Evolutionary conservation across 75 land plant species (phyloP).

Genomic region (Selaginella moellendorffii): DNA sequence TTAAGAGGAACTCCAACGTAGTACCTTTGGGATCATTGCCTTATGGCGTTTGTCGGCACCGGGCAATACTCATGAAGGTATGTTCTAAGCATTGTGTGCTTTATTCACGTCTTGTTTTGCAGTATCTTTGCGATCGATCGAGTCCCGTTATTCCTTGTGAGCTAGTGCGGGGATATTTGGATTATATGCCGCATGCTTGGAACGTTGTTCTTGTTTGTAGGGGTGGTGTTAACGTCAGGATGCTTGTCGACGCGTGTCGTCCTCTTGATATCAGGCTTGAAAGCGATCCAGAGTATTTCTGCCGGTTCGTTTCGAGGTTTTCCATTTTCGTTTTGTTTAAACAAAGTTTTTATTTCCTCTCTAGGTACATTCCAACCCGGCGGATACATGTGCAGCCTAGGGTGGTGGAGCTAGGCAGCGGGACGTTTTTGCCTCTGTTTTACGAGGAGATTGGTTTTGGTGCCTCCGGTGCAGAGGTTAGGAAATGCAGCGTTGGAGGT

Average conservation of each 20-base stretch:
- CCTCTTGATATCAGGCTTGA: slow-evolving; percentile 84
- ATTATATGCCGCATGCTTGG: slow-evolving; percentile 95
- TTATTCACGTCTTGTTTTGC: slow-evolving; percentile 12
- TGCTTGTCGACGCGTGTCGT: slow-evolving; percentile 84
- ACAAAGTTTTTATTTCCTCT: slow-evolving; percentile 7
- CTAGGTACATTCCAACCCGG: slow-evolving; percentile 68
- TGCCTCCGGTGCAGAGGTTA: slow-evolving; percentile 35
- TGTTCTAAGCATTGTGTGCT: background rate
- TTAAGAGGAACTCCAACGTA: slow-evolving; percentile 45
- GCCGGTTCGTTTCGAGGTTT: slow-evolving; percentile 33
- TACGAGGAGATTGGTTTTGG: slow-evolving; percentile 40
- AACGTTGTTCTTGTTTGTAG: slow-evolving; percentile 47
- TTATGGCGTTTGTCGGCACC: background rate
- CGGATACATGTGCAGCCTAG: slow-evolving; percentile 26
- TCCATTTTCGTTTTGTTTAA: background rate
- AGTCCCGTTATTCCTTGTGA: slow-evolving; percentile 85
- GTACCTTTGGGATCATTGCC: slow-evolving; percentile 64
- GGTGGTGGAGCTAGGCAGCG: slow-evolving; percentile 8
- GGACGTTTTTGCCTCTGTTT: slow-evolving; percentile 29
- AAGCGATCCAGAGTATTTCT: slow-evolving; percentile 76
- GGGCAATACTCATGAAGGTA: slow-evolving; percentile 78
- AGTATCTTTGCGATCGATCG: slow-evolving; percentile 90
- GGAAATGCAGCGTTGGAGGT: slow-evolving; percentile 46
- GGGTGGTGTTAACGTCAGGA: slow-evolving; percentile 36
- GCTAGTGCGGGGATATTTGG: slow-evolving; percentile 84